These are phyloP conservation scores for Hanseniaspora mollemarum DNA, from an alignment of 805 yeast genomes.

Conservation along the genomic window DNA sequence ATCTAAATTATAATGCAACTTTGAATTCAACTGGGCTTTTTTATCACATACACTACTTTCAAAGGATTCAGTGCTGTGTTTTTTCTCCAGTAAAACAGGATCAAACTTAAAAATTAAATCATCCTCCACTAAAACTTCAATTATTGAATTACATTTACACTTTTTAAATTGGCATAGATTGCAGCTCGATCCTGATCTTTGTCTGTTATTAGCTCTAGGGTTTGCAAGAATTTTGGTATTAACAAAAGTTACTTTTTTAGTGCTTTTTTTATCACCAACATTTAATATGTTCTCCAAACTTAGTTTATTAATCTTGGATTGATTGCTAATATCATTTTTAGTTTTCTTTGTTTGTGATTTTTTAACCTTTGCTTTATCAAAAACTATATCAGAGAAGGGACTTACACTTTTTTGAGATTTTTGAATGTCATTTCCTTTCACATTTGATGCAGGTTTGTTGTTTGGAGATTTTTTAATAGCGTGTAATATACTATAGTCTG, in stretches of 20 bases:
- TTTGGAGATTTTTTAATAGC: background rate
- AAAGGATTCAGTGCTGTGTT: background rate
- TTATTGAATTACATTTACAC: slow-evolving; percentile 9
- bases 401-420: background rate
- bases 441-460: background rate
- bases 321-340: background rate
- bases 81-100: background rate
- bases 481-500: background rate
- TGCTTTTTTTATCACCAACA: background rate
- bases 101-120: slow-evolving; percentile 1
- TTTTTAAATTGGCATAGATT: slow-evolving; percentile 11
- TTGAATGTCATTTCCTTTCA: too few relatives aligned
- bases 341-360: background rate
- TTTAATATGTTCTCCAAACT: background rate
- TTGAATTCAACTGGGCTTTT: background rate
- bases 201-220: slow-evolving; percentile 4
- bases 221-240: background rate
- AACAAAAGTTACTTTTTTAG: background rate
- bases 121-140: slow-evolving; percentile 7
- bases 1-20: background rate
- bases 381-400: too few relatives aligned
- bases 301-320: background rate
- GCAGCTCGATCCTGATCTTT: slow-evolving; percentile 12
- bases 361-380: background rate
- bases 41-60: background rate